These are phyloP conservation scores for Ogataea corticis DNA, from an alignment of 805 yeast species.

Conservation along the genomic window DNA sequence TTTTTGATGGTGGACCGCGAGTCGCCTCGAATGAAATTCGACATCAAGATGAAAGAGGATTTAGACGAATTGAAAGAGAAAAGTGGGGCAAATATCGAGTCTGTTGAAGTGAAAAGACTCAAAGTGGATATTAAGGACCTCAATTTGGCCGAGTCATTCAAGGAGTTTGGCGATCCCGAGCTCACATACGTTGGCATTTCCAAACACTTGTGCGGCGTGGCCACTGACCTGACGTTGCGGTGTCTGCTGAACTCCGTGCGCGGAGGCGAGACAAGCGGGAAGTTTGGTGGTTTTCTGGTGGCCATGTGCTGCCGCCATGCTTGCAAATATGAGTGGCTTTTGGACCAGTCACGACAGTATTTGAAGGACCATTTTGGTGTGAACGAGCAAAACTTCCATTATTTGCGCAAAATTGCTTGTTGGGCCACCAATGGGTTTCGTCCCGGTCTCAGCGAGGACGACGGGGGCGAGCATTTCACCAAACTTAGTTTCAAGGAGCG, in stretches of 20 bases:
- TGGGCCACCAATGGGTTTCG: slow-evolving; percentile 85
- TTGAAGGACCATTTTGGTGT: slow-evolving; percentile 36
- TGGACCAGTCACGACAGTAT: slow-evolving; percentile 46
- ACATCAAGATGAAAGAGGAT: slow-evolving; percentile 64
- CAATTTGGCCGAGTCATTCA: slow-evolving; percentile 46
- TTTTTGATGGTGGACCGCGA: slow-evolving; percentile 76
- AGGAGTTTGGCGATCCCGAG: slow-evolving; percentile 17
- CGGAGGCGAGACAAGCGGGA: slow-evolving; percentile 6
- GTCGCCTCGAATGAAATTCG: slow-evolving; percentile 76
- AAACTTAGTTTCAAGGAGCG: slow-evolving; percentile 50
- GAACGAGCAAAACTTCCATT: slow-evolving; percentile 32
- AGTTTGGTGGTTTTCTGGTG: slow-evolving; percentile 59
- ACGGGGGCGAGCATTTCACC: slow-evolving; percentile 45
- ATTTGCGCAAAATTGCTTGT: slow-evolving; percentile 65
- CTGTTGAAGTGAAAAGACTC: slow-evolving; percentile 40
- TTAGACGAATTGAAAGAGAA: slow-evolving; percentile 27
- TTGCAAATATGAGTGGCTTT: slow-evolving; percentile 60
- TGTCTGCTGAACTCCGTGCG: slow-evolving; percentile 45
- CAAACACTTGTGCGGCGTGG: slow-evolving; percentile 91
- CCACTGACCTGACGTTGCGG: slow-evolving; percentile 80
- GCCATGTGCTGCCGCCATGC: slow-evolving; percentile 95
- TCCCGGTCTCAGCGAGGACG: slow-evolving; percentile 40
- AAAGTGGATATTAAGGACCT: slow-evolving; percentile 83
- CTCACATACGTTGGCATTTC: slow-evolving; percentile 59
- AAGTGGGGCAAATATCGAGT: neutral